phyloP scores from a whole-genome alignment of 225 moss, liverwort and hornwort species.

The Pseudisothecium myosuroides region DNA sequence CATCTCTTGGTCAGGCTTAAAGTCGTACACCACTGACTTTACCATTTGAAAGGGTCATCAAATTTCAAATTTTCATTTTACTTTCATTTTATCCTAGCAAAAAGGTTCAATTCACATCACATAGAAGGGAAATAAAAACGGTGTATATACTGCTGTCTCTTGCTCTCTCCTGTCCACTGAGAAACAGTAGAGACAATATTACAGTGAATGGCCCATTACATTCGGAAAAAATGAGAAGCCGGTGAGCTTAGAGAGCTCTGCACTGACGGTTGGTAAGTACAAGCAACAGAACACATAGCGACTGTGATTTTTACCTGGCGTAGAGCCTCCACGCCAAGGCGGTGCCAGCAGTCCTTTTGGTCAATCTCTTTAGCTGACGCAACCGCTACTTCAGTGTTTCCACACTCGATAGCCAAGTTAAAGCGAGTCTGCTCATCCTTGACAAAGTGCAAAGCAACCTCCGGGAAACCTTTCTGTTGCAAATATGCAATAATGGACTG shows the following conservation, averaged over 20 bases:
- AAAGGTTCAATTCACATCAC: neutral
- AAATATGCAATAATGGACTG: constrained; percentile 96
- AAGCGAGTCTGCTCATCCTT: constrained; percentile 97
- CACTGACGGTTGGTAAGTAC: neutral
- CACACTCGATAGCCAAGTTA: constrained; percentile 91
- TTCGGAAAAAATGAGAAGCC: neutral
- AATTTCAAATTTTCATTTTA: neutral
- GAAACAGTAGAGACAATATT: neutral
- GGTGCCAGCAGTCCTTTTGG: constrained; percentile 93
- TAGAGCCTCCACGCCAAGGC: constrained; percentile 88
- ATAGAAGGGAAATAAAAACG: neutral
- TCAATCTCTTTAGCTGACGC: constrained; percentile 99
- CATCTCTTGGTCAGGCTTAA: neutral
- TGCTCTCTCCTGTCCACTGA: neutral
- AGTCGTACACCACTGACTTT: neutral
- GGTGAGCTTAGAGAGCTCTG: neutral
- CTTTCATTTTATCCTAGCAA: neutral
- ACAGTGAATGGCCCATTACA: neutral
- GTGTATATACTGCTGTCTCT: neutral
- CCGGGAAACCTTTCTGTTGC: constrained; percentile 93
- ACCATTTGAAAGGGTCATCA: neutral
- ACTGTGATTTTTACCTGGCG: constrained; percentile 36
- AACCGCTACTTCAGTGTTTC: constrained; percentile 90
- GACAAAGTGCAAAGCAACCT: constrained; percentile 93
- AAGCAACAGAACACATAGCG: neutral